Conservation (phyloP, 108 stramenopile species). For the Tribonema minus region DNA sequence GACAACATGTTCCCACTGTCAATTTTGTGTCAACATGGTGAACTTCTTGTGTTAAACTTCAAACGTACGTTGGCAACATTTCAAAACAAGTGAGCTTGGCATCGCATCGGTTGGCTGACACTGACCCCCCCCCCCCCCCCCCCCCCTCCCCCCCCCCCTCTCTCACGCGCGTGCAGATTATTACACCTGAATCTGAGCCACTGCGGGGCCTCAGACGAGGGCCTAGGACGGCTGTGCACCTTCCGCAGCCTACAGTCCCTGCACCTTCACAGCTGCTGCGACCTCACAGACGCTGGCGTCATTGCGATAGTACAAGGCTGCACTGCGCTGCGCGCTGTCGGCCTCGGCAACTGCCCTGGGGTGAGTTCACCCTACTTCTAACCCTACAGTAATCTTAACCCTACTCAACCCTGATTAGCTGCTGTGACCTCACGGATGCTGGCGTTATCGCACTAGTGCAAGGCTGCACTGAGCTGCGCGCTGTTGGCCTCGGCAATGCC, state of each 20-base stretch:
- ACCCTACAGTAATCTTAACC: too few relatives aligned
- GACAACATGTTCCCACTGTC: too few relatives aligned
- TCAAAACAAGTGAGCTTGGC: too few relatives aligned
- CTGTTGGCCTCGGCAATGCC: slow-evolving; percentile 17
- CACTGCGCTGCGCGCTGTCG: slow-evolving; percentile 1
- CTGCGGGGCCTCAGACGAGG: slow-evolving; percentile 8
- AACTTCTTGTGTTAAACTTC: too few relatives aligned
- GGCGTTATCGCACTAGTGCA: slow-evolving; percentile 4
- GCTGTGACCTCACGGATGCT: slow-evolving; percentile 13
- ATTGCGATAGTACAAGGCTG: slow-evolving; percentile 3
- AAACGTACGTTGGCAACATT: too few relatives aligned
- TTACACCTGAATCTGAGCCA: slow-evolving; percentile 13
- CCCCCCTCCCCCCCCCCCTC: not conserved
- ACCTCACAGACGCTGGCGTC: slow-evolving; percentile 20
- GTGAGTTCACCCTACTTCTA: too few relatives aligned
- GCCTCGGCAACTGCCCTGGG: slow-evolving; percentile 25
- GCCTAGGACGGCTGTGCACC: not conserved
- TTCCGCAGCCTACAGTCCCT: slow-evolving; percentile 6
- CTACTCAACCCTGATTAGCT: slow-evolving; percentile 11
- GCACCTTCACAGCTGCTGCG: slow-evolving; percentile 15
- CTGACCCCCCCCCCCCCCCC: not conserved
- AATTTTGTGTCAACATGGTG: too few relatives aligned
- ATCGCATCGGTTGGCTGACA: too few relatives aligned
- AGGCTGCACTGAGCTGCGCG: slow-evolving; percentile 5
- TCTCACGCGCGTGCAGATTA: too few relatives aligned